These are phyloP conservation scores for Pseudogymnoascus verrucosus DNA, from an alignment of 2,329 filamentous ascomycete species.

Conservation along the genomic window DNA sequence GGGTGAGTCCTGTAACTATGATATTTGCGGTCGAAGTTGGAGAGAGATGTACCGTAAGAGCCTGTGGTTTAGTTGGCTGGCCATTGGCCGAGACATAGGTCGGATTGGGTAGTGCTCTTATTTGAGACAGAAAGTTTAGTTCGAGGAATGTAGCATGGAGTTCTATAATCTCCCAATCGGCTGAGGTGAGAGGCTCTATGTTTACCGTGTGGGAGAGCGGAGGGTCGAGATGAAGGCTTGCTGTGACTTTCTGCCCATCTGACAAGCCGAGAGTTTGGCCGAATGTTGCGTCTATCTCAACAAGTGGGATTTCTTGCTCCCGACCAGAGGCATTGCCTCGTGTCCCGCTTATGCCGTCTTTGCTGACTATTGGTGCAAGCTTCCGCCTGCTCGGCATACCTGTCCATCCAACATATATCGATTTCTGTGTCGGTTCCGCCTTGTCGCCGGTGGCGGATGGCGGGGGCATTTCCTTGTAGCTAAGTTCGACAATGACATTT, in stretches of 20 bases:
- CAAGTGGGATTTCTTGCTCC: conserved; percentile 67
- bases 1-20: conserved; percentile 73
- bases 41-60: conserved; percentile 84
- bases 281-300: conserved; percentile 84
- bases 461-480: conserved; percentile 55
- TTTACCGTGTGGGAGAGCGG: conserved; percentile 89
- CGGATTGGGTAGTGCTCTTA: conserved; percentile 87
- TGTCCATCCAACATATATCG: conserved; percentile 89
- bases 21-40: conserved; percentile 94
- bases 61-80: conserved; percentile 54
- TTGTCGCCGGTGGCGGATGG: conserved; percentile 37
- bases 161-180: conserved; percentile 99
- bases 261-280: conserved; percentile 66
- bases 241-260: conserved; percentile 72
- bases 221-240: conserved; percentile 75
- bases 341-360: conserved; percentile 60
- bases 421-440: conserved; percentile 48
- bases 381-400: conserved; percentile 92
- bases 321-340: conserved; percentile 48
- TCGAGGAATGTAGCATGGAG: conserved; percentile 93
- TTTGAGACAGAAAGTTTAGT: conserved; percentile 85
- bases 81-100: conserved; percentile 47
- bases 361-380: conserved; percentile 61
- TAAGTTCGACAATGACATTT: conserved; percentile 92
- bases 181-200: conserved; percentile 89